Evolutionary conservation across 1,284 basidiomycete genomes (phyloP), one percentile per base, ranked within the genome.

Genomic region (Sporisorium scitamineum): DNA sequence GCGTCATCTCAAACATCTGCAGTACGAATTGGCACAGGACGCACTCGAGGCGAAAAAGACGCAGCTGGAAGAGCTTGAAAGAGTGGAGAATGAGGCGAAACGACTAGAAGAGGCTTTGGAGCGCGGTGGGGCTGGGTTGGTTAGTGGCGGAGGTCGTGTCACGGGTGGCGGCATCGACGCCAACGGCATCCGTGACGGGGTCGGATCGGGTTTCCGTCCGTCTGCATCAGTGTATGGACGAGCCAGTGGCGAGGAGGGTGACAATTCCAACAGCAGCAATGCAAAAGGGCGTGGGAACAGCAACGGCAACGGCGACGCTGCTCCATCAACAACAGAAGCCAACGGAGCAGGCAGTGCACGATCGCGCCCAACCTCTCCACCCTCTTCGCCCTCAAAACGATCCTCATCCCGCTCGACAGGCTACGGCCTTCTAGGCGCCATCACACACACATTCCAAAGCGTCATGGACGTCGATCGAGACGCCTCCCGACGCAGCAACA

Each of bases 401-500:
- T 60, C 68, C n/a, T 61, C 71, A 2, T 69, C 73, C 5, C 61
- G 61, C 34, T 71, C 74, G 6, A 61, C 62, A 6, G 72, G 72
- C 52, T 78, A 76, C 88, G 95, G 95, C 7, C 87, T 99, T 27
- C 84, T 99, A 45, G 95, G 91, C 80, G 96, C 97, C 8, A 88
- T 99, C 59, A 95, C 93, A 80, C 95, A 97, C 87, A 95, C 94
- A 24, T 87, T 99, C 67, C 94, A 96, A 80, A 94, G 94, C 11
- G 95, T 99, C 90, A 97, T 99, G 92, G 97, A 99, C 81, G 93
- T 94, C 8, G 97, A 99, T 87, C 95, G 97, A 0, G 97, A 98
- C 87, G 93, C 93, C 16, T 95, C 96, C 5, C 89, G 97, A 70
- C 89, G 96, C 66, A 97, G 92, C 80, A 91, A 91, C 64, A 98